These are phyloP conservation scores for Populus hybrid DNA, from an alignment of 441 rosid genomes.

Conservation along the genomic window DNA sequence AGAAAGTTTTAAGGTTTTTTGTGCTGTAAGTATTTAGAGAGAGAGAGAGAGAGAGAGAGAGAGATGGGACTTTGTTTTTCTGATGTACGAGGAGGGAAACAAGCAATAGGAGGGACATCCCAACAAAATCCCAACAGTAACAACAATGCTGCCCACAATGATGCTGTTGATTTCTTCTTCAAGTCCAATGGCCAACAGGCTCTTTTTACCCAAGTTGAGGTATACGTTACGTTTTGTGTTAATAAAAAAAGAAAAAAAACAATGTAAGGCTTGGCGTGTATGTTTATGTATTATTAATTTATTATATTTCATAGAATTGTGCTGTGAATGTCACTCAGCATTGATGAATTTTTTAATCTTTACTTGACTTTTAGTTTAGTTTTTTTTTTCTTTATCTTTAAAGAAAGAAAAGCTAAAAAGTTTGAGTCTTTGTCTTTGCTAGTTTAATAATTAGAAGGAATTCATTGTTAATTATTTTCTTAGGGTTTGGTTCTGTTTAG, in stretches of 20 bases:
- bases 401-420: not conserved
- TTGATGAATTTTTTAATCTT: not conserved
- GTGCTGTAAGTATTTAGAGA: not conserved
- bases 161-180: slow-evolving; percentile 63
- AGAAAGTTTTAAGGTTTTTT: not conserved
- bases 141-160: slow-evolving; percentile 42
- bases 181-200: slow-evolving; percentile 42
- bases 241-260: too few species aligned
- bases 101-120: slow-evolving; percentile 53
- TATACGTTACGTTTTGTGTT: slow-evolving; percentile 1
- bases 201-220: slow-evolving; percentile 66
- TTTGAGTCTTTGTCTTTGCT: not conserved
- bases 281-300: not conserved
- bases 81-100: slow-evolving; percentile 60
- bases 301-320: too few species aligned
- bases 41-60: slow-evolving; percentile 12
- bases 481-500: not conserved
- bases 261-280: not conserved
- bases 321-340: not conserved
- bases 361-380: not conserved
- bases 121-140: slow-evolving; percentile 26
- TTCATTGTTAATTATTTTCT: too few species aligned
- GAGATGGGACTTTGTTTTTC: slow-evolving; percentile 52
- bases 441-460: not conserved
- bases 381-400: too few species aligned